Conservation (phyloP, 2,329 filamentous ascomycete species). For the Pseudocercospora pini-densiflorae region DNA sequence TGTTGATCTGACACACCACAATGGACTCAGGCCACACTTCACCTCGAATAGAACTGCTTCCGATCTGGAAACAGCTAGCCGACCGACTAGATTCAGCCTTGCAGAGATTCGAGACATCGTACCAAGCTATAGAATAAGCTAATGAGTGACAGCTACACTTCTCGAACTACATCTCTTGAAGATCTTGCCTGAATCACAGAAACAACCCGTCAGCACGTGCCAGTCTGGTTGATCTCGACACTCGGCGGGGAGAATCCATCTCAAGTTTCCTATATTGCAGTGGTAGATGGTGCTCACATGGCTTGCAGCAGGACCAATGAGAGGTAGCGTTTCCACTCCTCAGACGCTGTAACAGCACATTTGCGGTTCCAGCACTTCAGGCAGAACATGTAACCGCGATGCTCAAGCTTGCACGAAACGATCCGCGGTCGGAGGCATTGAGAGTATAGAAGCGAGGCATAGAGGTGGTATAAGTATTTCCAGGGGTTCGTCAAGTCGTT, state of each 20-base stretch:
- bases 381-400: neutral
- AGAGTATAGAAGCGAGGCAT: too few species aligned
- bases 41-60: neutral
- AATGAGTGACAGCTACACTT: neutral
- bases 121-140: neutral
- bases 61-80: neutral
- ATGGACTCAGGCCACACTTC: neutral
- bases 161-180: neutral
- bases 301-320: neutral
- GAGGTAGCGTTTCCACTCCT: too few species aligned
- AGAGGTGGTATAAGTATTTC: too few species aligned
- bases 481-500: too few species aligned
- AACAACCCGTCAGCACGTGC: neutral
- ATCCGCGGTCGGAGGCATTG: too few species aligned
- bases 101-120: neutral
- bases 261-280: conserved; percentile 1
- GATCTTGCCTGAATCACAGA: neutral
- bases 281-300: neutral
- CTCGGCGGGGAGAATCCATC: neutral
- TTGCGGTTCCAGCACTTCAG: neutral
- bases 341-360: too few species aligned
- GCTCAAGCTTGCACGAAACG: neutral
- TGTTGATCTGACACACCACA: neutral
- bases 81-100: neutral
- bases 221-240: neutral